phyloP scores from a whole-genome alignment of 176 grass and related monocot genomes.

The Aegilops bicornis region DNA sequence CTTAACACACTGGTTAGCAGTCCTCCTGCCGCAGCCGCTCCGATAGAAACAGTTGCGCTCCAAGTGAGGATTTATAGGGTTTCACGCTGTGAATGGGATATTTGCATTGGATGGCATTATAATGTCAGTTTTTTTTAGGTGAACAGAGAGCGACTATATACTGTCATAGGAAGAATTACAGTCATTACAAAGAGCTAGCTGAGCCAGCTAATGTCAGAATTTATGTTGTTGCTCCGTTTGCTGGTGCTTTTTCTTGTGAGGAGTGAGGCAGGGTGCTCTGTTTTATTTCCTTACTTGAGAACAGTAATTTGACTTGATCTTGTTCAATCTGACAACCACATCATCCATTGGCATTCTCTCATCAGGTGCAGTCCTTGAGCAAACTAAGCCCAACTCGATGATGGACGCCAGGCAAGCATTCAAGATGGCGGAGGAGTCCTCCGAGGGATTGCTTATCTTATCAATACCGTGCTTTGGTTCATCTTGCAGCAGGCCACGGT shows the following conservation, averaged over 20 bases:
- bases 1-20: too few species aligned
- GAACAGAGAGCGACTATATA: too few species aligned
- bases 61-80: too few species aligned
- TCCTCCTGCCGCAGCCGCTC: too few species aligned
- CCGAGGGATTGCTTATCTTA: neutral
- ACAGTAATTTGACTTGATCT: constrained; percentile 18
- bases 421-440: neutral
- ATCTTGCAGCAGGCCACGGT: constrained; percentile 11
- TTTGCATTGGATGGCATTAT: too few species aligned
- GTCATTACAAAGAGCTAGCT: too few species aligned
- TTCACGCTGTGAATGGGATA: too few species aligned
- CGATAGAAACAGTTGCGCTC: too few species aligned
- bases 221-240: neutral
- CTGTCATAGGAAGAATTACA: too few species aligned
- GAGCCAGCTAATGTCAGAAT: neutral
- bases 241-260: neutral
- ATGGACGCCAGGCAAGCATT: constrained; percentile 9
- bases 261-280: neutral
- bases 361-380: constrained; percentile 41
- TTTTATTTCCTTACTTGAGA: neutral
- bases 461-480: neutral
- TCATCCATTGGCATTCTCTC: constrained; percentile 43
- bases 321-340: constrained; percentile 39
- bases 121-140: too few species aligned
- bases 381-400: constrained; percentile 43